Evolutionary conservation across 169 alveolate species (phyloP).

Genomic region (Plasmodium chabaudi): DNA sequence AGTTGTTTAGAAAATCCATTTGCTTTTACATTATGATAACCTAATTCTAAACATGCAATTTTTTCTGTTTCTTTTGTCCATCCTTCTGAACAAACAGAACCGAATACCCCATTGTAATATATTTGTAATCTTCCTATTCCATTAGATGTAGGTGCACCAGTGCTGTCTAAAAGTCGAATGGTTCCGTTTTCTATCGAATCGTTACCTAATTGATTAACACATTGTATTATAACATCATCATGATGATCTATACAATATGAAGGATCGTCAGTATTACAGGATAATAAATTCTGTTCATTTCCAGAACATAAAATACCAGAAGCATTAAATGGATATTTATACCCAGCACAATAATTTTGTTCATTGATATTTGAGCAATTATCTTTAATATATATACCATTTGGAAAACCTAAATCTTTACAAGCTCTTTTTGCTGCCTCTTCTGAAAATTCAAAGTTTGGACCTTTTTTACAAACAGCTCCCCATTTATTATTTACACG

Average conservation of each 20-base stretch:
- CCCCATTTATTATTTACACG: slow-evolving; percentile 82
- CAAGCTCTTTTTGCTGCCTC: slow-evolving; percentile 90
- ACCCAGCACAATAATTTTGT: slow-evolving; percentile 88
- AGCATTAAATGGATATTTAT: slow-evolving; percentile 84
- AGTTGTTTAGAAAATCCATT: slow-evolving; percentile 90
- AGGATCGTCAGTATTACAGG: slow-evolving; percentile 88
- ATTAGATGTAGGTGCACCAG: slow-evolving; percentile 86
- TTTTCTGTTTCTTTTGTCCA: slow-evolving; percentile 87
- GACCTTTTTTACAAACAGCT: slow-evolving; percentile 87
- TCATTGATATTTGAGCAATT: slow-evolving; percentile 86
- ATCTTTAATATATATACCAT: slow-evolving; percentile 84
- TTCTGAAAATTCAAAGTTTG: slow-evolving; percentile 80
- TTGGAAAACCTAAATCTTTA: slow-evolving; percentile 87
- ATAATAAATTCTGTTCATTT: slow-evolving; percentile 80
- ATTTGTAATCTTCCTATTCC: slow-evolving; percentile 79
- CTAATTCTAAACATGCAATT: slow-evolving; percentile 90
- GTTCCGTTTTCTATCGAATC: slow-evolving; percentile 84
- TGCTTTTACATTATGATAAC: slow-evolving; percentile 84
- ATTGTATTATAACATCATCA: slow-evolving; percentile 88
- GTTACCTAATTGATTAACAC: slow-evolving; percentile 83
- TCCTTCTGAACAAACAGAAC: slow-evolving; percentile 89
- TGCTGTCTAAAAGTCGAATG: slow-evolving; percentile 84
- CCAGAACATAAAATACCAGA: slow-evolving; percentile 89
- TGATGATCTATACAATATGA: slow-evolving; percentile 87
- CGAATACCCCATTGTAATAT: slow-evolving; percentile 75